A percentile compares a stretch with the other conserved stretches of the same genome.
These are phyloP conservation scores for Papilionanthe hybrid DNA, from an alignment of 116 monocot genomes.

Conservation along the genomic window DNA sequence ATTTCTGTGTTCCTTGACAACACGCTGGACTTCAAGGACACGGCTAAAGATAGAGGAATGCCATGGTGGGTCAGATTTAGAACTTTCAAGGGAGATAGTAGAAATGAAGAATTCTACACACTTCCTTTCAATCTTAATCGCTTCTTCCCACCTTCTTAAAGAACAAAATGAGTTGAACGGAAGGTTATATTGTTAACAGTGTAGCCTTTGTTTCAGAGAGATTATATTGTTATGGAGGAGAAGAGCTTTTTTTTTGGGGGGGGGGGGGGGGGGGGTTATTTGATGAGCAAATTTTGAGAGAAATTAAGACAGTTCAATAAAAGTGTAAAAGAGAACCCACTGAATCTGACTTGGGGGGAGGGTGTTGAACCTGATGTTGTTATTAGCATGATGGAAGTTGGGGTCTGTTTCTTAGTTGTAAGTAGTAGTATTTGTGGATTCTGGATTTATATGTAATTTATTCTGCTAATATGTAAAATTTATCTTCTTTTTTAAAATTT, in stretches of 20 bases:
- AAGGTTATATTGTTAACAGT: not conserved
- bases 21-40: constrained; percentile 66
- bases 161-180: not conserved
- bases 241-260: not conserved
- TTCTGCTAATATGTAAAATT: too few species aligned
- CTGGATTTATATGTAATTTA: too few species aligned
- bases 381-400: too few species aligned
- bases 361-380: too few species aligned
- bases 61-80: constrained; percentile 83
- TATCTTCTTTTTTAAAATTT: too few species aligned
- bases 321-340: not conserved
- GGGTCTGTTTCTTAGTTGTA: too few species aligned
- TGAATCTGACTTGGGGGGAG: too few species aligned
- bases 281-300: not conserved
- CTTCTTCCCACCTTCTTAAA: constrained; percentile 65
- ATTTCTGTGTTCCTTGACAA: constrained; percentile 74
- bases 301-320: not conserved
- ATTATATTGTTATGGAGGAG: not conserved
- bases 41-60: constrained; percentile 77
- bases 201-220: not conserved
- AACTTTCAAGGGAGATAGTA: constrained; percentile 65
- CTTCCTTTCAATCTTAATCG: constrained; percentile 87
- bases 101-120: constrained; percentile 87
- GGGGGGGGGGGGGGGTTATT: not conserved
- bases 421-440: too few species aligned